Percentiles rank a stretch among this genome's conserved stretches.
Evolutionary conservation across 1,284 basidiomycete species (phyloP).

Genomic region (Melampsora americana): DNA sequence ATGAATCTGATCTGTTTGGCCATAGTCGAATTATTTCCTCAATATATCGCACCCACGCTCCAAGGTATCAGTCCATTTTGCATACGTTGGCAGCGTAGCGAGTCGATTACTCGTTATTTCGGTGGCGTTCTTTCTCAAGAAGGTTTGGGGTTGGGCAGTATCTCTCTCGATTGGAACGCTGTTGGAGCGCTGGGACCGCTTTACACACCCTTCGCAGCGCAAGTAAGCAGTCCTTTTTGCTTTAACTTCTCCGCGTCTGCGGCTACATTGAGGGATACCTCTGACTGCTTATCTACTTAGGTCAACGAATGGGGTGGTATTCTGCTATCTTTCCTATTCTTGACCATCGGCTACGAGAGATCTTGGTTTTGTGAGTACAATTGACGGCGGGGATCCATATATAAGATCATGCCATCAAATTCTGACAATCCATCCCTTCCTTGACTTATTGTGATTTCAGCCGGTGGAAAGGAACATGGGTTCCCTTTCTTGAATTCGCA

Average conservation of each 20-base stretch:
- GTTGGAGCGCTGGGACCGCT: constrained; percentile 23
- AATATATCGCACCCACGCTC: constrained; percentile 43
- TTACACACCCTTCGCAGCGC: constrained; percentile 24
- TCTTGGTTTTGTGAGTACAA: constrained; percentile 40
- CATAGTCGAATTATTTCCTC: constrained; percentile 37
- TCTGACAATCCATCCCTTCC: background rate
- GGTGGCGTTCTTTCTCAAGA: constrained; percentile 39
- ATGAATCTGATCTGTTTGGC: background rate
- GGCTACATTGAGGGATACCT: background rate
- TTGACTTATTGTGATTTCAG: background rate
- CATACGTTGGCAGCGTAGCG: constrained; percentile 34
- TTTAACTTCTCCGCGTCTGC: constrained; percentile 3
- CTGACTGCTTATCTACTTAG: background rate
- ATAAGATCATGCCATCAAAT: background rate
- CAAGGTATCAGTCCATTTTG: constrained; percentile 39
- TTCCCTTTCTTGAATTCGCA: constrained; percentile 32
- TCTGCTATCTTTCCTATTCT: constrained; percentile 32
- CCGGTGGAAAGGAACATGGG: constrained; percentile 28
- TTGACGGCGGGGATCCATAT: background rate
- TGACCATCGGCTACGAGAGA: constrained; percentile 22
- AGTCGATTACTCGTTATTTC: constrained; percentile 26
- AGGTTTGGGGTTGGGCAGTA: constrained; percentile 40
- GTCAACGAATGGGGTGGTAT: constrained; percentile 43
- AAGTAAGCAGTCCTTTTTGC: background rate
- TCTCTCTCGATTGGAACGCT: constrained; percentile 28